A percentile compares a stretch with the other conserved stretches of the same genome.
phyloP scores from a whole-genome alignment of 2,329 filamentous ascomycete genomes.

The Blumeria hordei region DNA sequence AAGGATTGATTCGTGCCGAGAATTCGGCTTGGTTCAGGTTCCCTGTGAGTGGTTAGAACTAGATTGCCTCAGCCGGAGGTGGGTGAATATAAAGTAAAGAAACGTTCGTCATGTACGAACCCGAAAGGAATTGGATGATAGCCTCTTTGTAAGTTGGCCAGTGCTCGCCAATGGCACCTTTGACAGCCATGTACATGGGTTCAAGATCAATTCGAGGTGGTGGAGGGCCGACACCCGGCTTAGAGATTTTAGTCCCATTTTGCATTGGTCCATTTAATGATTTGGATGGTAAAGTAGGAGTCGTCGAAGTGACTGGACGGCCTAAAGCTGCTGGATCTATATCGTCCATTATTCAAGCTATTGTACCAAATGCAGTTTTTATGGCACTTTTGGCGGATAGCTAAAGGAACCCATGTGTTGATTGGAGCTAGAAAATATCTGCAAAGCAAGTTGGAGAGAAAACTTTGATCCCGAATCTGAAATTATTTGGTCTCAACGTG shows the following conservation, averaged over 20 bases:
- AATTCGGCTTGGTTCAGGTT: conserved; percentile 38
- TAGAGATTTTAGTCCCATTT: conserved; percentile 22
- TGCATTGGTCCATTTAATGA: conserved; percentile 28
- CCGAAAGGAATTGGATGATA: conserved; percentile 35
- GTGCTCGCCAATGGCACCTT: conserved; percentile 34
- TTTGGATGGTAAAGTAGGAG: conserved; percentile 32
- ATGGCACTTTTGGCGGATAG: conserved; percentile 9
- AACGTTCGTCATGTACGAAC: conserved; percentile 18
- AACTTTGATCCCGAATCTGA: too few species aligned
- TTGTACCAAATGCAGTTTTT: conserved; percentile 10
- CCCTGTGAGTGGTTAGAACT: conserved; percentile 18
- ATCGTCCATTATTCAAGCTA: conserved; percentile 30
- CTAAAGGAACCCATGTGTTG: conserved; percentile 12
- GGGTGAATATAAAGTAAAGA: background rate
- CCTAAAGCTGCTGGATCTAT: conserved; percentile 47
- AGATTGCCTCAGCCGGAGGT: too few species aligned
- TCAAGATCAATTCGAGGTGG: conserved; percentile 45
- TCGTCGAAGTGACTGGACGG: conserved; percentile 32
- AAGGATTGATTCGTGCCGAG: conserved; percentile 32
- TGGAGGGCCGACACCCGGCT: conserved; percentile 37
- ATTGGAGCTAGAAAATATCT: conserved; percentile 7
- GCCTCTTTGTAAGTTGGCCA: conserved; percentile 41
- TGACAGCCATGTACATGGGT: conserved; percentile 36
- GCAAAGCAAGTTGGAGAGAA: conserved; percentile 7
- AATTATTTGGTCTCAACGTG: too few species aligned